Percentiles rank a stretch among this genome's conserved stretches.
Evolutionary conservation across 2,329 filamentous ascomycete species (phyloP).

Genomic region (Trichoderma sp.): DNA sequence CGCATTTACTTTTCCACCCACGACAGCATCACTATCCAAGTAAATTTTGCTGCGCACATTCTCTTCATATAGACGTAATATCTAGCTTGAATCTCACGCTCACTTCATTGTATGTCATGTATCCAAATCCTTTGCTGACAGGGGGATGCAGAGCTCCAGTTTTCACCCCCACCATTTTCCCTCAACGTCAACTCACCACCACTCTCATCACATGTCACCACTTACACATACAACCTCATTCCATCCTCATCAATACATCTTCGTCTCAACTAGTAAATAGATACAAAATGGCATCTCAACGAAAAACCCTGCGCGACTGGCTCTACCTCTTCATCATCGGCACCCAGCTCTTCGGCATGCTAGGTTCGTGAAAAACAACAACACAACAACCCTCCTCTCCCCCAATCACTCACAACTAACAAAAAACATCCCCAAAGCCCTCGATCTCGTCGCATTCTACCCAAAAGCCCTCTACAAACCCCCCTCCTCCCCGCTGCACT

Average conservation of each 20-base stretch:
- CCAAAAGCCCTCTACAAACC: constrained; percentile 45
- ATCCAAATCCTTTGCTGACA: background rate
- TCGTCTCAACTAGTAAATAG: background rate
- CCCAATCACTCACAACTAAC: background rate
- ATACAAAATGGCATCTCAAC: constrained; percentile 6
- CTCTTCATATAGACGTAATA: background rate
- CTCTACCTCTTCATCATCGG: constrained; percentile 37
- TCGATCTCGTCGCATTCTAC: constrained; percentile 55
- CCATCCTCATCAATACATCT: background rate
- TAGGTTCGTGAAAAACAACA: constrained; percentile 29
- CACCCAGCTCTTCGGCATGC: constrained; percentile 37
- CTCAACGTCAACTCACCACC: background rate
- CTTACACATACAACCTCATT: background rate
- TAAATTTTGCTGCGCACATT: no score
- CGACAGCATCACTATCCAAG: no score
- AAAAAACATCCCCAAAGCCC: constrained; percentile 45
- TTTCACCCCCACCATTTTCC: background rate
- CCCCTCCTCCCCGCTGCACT: constrained; percentile 46
- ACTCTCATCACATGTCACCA: background rate
- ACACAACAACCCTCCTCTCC: background rate
- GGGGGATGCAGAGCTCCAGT: background rate
- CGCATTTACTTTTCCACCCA: no score
- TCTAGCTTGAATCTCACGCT: background rate
- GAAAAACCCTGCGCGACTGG: constrained; percentile 29
- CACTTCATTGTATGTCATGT: background rate